Conservation (phyloP, 2,329 filamentous ascomycete species). For the Calonectria leucothoes region DNA sequence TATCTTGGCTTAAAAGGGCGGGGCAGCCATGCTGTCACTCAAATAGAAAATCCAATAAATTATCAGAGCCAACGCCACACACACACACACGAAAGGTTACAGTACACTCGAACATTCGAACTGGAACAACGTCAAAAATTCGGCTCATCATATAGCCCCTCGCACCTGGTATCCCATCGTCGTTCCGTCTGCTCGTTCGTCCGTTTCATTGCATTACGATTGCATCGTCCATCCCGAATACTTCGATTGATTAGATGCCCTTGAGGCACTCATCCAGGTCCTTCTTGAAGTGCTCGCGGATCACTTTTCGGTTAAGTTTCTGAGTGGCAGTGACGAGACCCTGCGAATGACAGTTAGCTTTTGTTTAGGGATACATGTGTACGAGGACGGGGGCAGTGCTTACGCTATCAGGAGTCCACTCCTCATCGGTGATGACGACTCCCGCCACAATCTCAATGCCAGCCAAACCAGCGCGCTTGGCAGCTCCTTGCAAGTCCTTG, state of each 20-base stretch:
- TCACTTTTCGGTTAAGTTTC: constrained; percentile 67
- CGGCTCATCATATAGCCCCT: constrained; percentile 10
- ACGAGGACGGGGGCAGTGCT: constrained; percentile 53
- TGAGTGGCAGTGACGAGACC: constrained; percentile 71
- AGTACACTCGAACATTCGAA: constrained; percentile 35
- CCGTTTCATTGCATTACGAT: constrained; percentile 14
- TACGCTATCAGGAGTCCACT: constrained; percentile 89
- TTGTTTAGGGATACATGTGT: not conserved
- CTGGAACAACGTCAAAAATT: constrained; percentile 15
- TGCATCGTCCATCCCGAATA: constrained; percentile 5
- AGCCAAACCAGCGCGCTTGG: constrained; percentile 73
- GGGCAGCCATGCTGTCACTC: constrained; percentile 10
- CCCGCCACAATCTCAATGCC: constrained; percentile 81
- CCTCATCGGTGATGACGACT: constrained; percentile 83
- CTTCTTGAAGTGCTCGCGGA: constrained; percentile 62
- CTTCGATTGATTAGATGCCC: constrained; percentile 32
- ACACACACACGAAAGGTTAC: constrained; percentile 31
- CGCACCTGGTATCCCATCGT: constrained; percentile 38
- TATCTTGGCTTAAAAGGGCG: constrained; percentile 12
- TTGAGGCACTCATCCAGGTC: constrained; percentile 60
- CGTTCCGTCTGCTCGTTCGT: constrained; percentile 12
- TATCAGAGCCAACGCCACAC: constrained; percentile 41
- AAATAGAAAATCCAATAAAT: constrained; percentile 33
- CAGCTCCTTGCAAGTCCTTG: constrained; percentile 76
- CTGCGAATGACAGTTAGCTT: constrained; percentile 49